A percentile compares a stretch with the other conserved stretches of the same genome.
phyloP scores from a whole-genome alignment of 257 asterid genomes.

The Solanum rostratum region DNA sequence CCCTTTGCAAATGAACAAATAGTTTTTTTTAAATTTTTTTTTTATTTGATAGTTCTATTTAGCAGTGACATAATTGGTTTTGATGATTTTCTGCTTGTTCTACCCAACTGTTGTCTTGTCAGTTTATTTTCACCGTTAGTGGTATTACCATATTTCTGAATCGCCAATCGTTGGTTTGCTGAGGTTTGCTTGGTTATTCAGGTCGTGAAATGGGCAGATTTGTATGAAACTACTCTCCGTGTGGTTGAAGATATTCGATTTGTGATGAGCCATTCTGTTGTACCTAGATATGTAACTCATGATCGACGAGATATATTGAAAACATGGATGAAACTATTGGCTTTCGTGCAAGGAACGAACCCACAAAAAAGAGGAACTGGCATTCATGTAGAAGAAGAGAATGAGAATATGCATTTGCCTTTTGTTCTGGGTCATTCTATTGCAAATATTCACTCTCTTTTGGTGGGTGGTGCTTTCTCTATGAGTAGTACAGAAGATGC shows the following conservation, averaged over 20 bases:
- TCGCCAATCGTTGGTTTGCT: background rate
- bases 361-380: conserved; percentile 86
- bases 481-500: conserved; percentile 14
- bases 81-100: background rate
- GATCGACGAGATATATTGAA: conserved; percentile 64
- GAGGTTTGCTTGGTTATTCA: conserved; percentile 16
- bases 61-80: background rate
- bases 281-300: conserved; percentile 57
- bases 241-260: conserved; percentile 82
- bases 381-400: conserved; percentile 80
- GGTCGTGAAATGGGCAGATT: conserved; percentile 72
- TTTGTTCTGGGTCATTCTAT: conserved; percentile 63
- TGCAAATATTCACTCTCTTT: conserved; percentile 64
- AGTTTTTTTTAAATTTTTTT: background rate
- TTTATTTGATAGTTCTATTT: background rate
- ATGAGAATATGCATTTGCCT: conserved; percentile 64
- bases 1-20: background rate
- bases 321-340: conserved; percentile 75
- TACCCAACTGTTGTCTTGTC: background rate
- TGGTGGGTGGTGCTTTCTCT: conserved; percentile 82
- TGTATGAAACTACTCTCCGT: conserved; percentile 65
- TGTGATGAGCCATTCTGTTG: conserved; percentile 88
- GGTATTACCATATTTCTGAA: background rate
- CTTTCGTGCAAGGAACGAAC: conserved; percentile 89
- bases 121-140: background rate